These are phyloP conservation scores for Oryza australiensis DNA, from an alignment of 176 grass and related monocot species.

Conservation along the genomic window DNA sequence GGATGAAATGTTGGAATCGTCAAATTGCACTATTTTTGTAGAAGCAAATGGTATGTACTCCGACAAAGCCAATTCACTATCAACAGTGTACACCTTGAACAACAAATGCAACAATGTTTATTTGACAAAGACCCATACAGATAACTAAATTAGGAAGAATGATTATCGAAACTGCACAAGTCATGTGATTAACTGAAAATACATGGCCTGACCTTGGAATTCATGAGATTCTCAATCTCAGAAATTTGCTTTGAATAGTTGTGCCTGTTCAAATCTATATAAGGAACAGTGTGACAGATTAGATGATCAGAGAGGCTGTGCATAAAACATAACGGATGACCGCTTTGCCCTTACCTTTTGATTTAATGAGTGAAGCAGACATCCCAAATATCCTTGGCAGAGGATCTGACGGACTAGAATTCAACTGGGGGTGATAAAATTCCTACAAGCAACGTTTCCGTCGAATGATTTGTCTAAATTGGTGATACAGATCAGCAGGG, in stretches of 20 bases:
- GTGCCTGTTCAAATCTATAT: constrained; percentile 19
- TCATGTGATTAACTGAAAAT: not conserved
- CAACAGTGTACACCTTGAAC: constrained; percentile 85
- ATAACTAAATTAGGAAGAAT: not conserved
- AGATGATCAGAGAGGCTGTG: not conserved
- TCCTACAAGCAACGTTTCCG: constrained; percentile 56
- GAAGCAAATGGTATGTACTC: constrained; percentile 66
- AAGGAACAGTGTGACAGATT: constrained; percentile 13
- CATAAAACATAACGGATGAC: not conserved
- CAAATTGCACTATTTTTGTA: constrained; percentile 50
- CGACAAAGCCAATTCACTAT: constrained; percentile 50
- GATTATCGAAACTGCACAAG: not conserved
- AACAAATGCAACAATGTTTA: constrained; percentile 1
- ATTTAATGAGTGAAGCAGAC: constrained; percentile 65
- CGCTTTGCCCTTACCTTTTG: constrained; percentile 46
- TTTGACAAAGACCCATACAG: no score
- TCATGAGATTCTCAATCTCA: constrained; percentile 68
- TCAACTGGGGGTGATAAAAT: constrained; percentile 67
- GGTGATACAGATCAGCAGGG: not conserved
- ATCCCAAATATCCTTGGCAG: constrained; percentile 85
- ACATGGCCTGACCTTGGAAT: constrained; percentile 62
- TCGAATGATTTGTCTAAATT: constrained; percentile 31
- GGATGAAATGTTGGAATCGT: constrained; percentile 39
- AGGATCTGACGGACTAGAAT: constrained; percentile 35
- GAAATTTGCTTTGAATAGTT: constrained; percentile 40